Percentiles rank a stretch among this genome's conserved stretches.
These are phyloP conservation scores for Podila clonocystis DNA, from an alignment of 192 early-diverging fungal species.

Conservation along the genomic window DNA sequence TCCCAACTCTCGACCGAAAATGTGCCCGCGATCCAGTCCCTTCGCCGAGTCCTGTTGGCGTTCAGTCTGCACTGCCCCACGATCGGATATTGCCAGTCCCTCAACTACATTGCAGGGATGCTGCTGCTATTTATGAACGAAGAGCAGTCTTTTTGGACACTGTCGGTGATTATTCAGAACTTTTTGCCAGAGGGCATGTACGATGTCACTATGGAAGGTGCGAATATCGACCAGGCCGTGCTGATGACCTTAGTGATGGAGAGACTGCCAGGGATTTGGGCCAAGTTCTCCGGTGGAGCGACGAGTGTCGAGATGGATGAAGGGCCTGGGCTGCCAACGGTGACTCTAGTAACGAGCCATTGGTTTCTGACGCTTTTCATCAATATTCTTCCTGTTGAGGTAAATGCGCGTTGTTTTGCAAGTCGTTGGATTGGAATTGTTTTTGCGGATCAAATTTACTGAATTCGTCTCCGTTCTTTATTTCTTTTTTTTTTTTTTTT, in stretches of 20 bases:
- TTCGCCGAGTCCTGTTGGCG: slow-evolving; percentile 74
- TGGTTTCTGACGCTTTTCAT: slow-evolving; percentile 89
- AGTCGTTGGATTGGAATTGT: too few species aligned
- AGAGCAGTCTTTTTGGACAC: slow-evolving; percentile 82
- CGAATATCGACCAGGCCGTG: slow-evolving; percentile 77
- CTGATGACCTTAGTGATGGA: slow-evolving; percentile 67
- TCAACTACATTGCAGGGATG: slow-evolving; percentile 83
- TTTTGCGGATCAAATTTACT: too few species aligned
- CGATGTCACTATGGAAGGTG: slow-evolving; percentile 76
- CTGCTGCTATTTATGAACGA: slow-evolving; percentile 79
- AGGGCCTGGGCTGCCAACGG: slow-evolving; percentile 66
- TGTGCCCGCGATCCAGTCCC: slow-evolving; percentile 60
- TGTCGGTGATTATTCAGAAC: slow-evolving; percentile 78
- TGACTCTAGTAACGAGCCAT: slow-evolving; percentile 80
- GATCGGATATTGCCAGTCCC: slow-evolving; percentile 87
- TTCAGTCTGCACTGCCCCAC: slow-evolving; percentile 76
- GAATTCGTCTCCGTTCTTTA: not conserved
- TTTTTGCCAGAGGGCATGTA: slow-evolving; percentile 81
- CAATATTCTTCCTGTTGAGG: slow-evolving; percentile 80
- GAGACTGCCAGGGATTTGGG: slow-evolving; percentile 60
- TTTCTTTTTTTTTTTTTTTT: not conserved
- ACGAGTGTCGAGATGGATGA: slow-evolving; percentile 60
- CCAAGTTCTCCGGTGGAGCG: slow-evolving; percentile 52
- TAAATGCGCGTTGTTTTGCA: slow-evolving; percentile 1
- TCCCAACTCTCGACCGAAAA: slow-evolving; percentile 50